Base-by-base conservation (phyloP, 768 basidiomycete species). In the Mycena amicta region DNA sequence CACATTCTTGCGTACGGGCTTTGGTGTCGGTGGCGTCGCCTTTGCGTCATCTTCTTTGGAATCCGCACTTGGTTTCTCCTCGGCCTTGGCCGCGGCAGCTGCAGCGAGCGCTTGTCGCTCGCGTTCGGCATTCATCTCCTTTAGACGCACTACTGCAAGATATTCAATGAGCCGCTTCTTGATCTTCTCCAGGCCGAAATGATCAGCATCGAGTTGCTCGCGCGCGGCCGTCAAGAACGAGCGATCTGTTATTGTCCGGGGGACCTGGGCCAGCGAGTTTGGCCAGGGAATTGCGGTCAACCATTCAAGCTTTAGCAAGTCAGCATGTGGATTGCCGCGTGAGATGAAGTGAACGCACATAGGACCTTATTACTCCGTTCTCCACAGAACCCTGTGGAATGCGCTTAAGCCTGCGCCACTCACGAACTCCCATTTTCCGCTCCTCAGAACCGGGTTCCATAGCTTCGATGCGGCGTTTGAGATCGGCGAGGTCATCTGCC, bases 311-410 rank as follows among this genome's bases (percentile, higher is more conserved):
- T 95, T 53, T 26, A 63, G 33, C 52, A 8, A 20, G 4, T 13
- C 12, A 45, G 43, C 13, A 22, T 23, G 2, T 27, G 71, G 54
- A 68, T 67, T 31, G 26, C n/a, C n/a, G n/a, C n/a, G 39, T 63
- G 43, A 51, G 30, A 45, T 25, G 23, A 41, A 26, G 23, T 5
- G 47, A 5, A 77, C 88, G 65, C 67, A 92, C 92, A 70, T 90
- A 94, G 69, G 79, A 88, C 49, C 92, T 79, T 50, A 95, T 88
- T 31, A 96, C 94, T 3, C 93, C 92, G 67, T 92, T 86, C 76
- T 97, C 95, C 2, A 93, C 92, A 52, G 91, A 92, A 18, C 93
- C 92, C 30, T 87, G 85, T 0, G 93, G 93, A n/a, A 93, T 95
- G 20, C 93, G 84, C 71, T 87, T 89, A 29, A 97, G 74, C 41